These are phyloP conservation scores for Fraxinus floribunda DNA, from an alignment of 305 asterid species.

Conservation along the genomic window DNA sequence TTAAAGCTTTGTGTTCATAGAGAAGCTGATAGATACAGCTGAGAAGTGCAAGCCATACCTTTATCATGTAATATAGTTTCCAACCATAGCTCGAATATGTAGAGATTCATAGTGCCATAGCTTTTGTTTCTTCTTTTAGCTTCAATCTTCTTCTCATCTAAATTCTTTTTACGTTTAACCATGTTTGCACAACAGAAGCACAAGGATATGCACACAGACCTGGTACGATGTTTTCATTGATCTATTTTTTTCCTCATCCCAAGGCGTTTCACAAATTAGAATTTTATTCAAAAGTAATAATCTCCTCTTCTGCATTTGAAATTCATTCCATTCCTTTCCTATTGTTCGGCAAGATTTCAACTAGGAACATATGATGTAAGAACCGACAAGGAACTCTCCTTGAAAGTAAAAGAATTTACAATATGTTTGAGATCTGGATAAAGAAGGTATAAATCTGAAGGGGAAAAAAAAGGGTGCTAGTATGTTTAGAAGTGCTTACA, in stretches of 20 bases:
- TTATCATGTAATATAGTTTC: conserved; percentile 27
- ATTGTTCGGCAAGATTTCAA: not conserved
- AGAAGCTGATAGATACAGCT: conserved; percentile 31
- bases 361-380: not conserved
- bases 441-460: not conserved
- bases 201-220: not conserved
- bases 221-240: not conserved
- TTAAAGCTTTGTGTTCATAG: conserved; percentile 23
- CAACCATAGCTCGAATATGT: conserved; percentile 24
- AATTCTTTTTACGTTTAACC: not conserved
- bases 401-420: not conserved
- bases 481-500: not conserved
- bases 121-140: not conserved
- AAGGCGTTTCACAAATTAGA: not conserved
- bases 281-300: not conserved
- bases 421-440: not conserved
- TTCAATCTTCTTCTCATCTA: not conserved
- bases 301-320: not conserved
- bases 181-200: not conserved
- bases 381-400: not conserved
- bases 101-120: conserved; percentile 13
- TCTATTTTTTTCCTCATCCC: not conserved
- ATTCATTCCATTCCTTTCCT: not conserved
- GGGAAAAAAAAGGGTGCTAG: not conserved
- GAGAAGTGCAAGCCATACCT: conserved; percentile 14